phyloP scores from a whole-genome alignment of 805 yeast genomes.

The Saccharomyces jurei region DNA sequence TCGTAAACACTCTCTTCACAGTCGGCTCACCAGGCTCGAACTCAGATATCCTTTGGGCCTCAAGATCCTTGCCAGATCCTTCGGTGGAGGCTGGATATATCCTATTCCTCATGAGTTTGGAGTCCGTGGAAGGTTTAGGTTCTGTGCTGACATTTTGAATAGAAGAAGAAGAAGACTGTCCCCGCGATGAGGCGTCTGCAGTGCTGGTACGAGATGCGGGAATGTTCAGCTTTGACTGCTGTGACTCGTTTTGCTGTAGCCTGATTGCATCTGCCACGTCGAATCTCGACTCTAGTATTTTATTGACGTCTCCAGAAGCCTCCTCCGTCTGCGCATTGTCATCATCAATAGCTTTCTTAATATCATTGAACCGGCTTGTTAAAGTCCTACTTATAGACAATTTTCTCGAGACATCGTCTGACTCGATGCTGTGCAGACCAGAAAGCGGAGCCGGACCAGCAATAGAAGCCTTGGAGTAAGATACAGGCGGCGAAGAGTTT shows the following conservation, averaged over 20 bases:
- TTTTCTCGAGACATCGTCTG: background rate
- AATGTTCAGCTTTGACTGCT: background rate
- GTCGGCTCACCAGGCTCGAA: conserved; percentile 5
- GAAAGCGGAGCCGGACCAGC: background rate
- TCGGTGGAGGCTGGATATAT: background rate
- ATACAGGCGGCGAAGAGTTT: background rate
- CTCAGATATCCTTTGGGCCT: background rate
- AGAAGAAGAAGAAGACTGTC: background rate
- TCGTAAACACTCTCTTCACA: conserved; percentile 30
- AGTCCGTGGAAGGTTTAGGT: background rate
- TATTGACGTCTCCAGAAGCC: conserved; percentile 7
- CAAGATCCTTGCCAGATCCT: background rate
- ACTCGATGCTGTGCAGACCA: background rate
- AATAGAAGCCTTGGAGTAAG: background rate
- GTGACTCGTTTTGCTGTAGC: conserved; percentile 10
- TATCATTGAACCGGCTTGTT: conserved; percentile 11
- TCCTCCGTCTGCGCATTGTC: conserved; percentile 18
- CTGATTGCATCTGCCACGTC: conserved; percentile 28
- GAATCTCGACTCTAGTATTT: conserved; percentile 17
- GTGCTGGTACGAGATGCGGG: background rate
- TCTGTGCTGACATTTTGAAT: background rate
- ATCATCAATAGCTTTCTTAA: conserved; percentile 19
- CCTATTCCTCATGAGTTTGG: background rate
- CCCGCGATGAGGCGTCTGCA: background rate
- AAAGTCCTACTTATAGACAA: conserved; percentile 9